Percentiles rank a stretch among this genome's conserved stretches.
Conservation (phyloP, 805 yeast species). For the Metschnikowia sp. region DNA sequence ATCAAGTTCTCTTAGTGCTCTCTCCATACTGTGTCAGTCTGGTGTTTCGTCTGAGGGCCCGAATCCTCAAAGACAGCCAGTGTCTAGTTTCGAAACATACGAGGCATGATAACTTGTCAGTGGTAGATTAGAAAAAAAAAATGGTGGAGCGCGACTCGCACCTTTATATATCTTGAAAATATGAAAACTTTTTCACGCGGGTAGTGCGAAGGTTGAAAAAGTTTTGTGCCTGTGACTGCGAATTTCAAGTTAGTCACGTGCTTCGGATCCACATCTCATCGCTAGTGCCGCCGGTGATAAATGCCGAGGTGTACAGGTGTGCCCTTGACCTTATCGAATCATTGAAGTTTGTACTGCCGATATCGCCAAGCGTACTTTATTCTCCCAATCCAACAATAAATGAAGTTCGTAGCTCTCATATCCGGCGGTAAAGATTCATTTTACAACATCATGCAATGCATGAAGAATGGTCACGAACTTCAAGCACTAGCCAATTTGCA, state of each 20-base stretch:
- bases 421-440: constrained; percentile 98
- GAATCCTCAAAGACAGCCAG: constrained; percentile 49
- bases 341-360: too few relatives aligned
- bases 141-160: neutral
- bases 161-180: constrained; percentile 1
- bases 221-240: neutral
- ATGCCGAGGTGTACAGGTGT: too few relatives aligned
- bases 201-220: constrained; percentile 5
- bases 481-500: constrained; percentile 81
- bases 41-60: constrained; percentile 55
- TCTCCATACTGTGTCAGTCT: neutral
- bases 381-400: constrained; percentile 22
- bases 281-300: too few relatives aligned
- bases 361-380: too few relatives aligned
- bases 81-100: constrained; percentile 41
- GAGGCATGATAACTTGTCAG: constrained; percentile 52
- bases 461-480: constrained; percentile 81
- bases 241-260: too few relatives aligned
- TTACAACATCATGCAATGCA: constrained; percentile 81
- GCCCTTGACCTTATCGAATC: too few relatives aligned
- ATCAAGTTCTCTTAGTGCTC: constrained; percentile 3
- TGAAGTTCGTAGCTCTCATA: constrained; percentile 90
- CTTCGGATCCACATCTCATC: too few relatives aligned
- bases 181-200: constrained; percentile 12
- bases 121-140: constrained; percentile 1